Conservation (phyloP, 139 green algal species). For the Eudorina sp. region DNA sequence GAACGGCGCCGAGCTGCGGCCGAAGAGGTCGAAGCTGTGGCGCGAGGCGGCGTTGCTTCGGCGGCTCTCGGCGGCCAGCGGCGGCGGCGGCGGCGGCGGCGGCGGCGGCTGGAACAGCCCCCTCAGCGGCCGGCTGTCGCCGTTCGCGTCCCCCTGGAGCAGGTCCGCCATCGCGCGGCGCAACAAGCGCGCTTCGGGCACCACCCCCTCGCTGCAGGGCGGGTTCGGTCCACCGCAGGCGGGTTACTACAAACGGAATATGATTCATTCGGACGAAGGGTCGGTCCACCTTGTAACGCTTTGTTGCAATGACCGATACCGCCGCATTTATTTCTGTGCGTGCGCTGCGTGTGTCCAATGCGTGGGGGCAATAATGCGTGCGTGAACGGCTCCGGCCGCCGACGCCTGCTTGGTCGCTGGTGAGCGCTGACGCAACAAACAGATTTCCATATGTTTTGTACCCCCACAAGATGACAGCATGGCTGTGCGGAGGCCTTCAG, state of each 20-base stretch:
- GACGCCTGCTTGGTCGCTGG: not conserved
- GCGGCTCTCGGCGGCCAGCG: not conserved
- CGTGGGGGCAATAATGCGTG: too few species aligned
- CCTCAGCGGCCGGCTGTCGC: not conserved
- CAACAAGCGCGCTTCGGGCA: not conserved
- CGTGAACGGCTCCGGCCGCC: not conserved
- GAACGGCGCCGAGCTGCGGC: not conserved
- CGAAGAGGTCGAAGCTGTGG: constrained; percentile 6
- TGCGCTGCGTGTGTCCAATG: not conserved
- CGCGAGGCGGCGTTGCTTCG: not conserved
- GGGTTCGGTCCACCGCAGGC: too few species aligned
- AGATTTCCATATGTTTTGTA: too few species aligned
- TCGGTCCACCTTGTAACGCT: too few species aligned
- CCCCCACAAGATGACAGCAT: too few species aligned
- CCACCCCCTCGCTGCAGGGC: too few species aligned
- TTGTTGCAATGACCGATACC: not conserved
- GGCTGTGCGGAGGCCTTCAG: too few species aligned
- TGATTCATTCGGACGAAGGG: too few species aligned
- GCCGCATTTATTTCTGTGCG: too few species aligned
- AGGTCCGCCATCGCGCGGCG: not conserved
- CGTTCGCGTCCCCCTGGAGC: constrained; percentile 25
- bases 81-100: not conserved
- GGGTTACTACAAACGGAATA: too few species aligned
- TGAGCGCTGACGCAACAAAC: too few species aligned
- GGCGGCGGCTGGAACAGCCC: not conserved